phyloP scores from a whole-genome alignment of 805 yeast genomes.

The Tetrapisispora fleetii region DNA sequence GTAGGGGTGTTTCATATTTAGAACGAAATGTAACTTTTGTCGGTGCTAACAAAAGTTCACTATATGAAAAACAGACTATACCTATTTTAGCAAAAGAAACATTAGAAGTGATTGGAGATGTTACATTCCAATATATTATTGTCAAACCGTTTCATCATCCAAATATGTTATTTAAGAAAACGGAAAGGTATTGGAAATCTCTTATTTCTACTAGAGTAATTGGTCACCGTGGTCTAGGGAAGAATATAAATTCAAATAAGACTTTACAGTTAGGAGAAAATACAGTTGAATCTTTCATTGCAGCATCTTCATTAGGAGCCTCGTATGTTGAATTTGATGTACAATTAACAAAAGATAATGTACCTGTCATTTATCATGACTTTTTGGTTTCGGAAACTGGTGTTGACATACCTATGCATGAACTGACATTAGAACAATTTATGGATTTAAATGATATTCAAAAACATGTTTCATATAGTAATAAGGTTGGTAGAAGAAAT shows the following conservation, averaged over 20 bases:
- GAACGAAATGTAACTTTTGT: constrained; percentile 53
- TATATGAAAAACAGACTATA: constrained; percentile 53
- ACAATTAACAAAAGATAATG: constrained; percentile 80
- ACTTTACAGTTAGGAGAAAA: constrained; percentile 91
- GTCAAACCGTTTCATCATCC: constrained; percentile 52
- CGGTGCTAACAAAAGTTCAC: constrained; percentile 56
- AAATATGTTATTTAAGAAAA: constrained; percentile 13
- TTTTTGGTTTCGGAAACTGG: constrained; percentile 92
- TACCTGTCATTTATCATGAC: constrained; percentile 93
- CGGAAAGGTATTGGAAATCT: constrained; percentile 83
- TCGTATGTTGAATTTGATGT: constrained; percentile 96
- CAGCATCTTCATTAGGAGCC: constrained; percentile 94
- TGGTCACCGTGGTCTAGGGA: constrained; percentile 94
- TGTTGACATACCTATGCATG: constrained; percentile 92
- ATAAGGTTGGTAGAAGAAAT: constrained; percentile 18
- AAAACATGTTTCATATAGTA: constrained; percentile 4
- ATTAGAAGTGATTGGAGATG: constrained; percentile 64
- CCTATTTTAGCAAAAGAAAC: constrained; percentile 70
- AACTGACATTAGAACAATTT: constrained; percentile 81
- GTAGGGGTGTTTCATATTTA: constrained; percentile 74
- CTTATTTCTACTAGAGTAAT: constrained; percentile 81
- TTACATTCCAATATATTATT: constrained; percentile 64
- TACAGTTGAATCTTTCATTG: constrained; percentile 88
- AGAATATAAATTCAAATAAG: constrained; percentile 59
- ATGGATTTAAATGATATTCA: constrained; percentile 38